Evolutionary conservation across 768 basidiomycete genomes (phyloP), one percentile per base, ranked within the genome.

Genomic region (Tylopilus balloui): DNA sequence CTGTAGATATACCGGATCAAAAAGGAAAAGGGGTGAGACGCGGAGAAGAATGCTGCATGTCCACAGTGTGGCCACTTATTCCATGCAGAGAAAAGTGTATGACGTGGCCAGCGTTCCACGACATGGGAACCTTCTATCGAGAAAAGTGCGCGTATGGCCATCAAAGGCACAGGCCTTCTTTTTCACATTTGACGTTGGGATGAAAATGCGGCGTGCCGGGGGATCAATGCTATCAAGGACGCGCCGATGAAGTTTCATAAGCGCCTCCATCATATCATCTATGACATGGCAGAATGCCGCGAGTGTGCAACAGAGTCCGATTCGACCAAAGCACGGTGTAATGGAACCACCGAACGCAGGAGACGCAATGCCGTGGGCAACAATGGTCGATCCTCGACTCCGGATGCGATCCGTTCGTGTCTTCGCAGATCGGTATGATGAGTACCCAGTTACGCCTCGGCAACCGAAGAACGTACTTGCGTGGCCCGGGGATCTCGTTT

Each of bases 211-310:
- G 63, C 55, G 57, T 42, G 38, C 47, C 47, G 58, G 50, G 52
- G 47, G 43, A 65, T 65, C 52, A 65, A 60, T 55, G 44, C 61
- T 55, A 62, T 60, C 60, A 60, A 60, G 29, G 52, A 50, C 51
- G 24, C 23, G 35, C 48, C 52, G 54, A 53, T 65, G 63, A 52
- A 50, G 62, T 64, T 65, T 65, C 62, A 65, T 65, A 63, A 53
- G 44, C 53, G 42, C 44, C 44, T 54, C 50, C 34, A 54, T 65
- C 53, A 54, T 63, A 58, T 56, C 51, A 50, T 49, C 48, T 45
- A 64, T 54, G 52, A 57, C 57, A 59, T 51, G 36, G 42, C 48
- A 53, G 25, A 34, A 62, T 48, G 49, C 48, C 34, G 45, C 55
- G 44, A 57, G 49, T 55, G 47, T 31, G 35, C 39, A 50, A 36